Evolutionary conservation across 139 green algal genomes (phyloP).

Genomic region (Coelastrella sp.): DNA sequence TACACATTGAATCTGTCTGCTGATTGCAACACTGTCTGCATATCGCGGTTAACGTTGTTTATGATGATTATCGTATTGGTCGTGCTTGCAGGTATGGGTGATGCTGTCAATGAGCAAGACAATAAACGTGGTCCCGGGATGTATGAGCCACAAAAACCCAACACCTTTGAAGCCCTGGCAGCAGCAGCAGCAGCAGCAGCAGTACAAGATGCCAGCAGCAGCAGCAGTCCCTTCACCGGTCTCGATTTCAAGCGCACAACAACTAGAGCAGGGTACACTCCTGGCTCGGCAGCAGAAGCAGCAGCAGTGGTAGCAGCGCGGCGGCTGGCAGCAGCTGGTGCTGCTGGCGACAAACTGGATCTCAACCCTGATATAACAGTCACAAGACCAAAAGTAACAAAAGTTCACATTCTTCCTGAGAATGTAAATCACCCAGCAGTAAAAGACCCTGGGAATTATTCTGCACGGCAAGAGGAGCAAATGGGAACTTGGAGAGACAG

Average conservation of each 20-base stretch:
- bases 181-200: slow-evolving; percentile 40
- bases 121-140: neutral
- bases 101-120: neutral
- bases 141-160: neutral
- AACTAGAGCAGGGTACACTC: neutral
- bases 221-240: neutral
- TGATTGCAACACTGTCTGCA: too few species aligned
- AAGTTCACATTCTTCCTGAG: neutral
- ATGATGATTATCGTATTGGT: neutral
- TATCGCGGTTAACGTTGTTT: too few species aligned
- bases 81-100: neutral
- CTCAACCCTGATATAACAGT: slow-evolving; percentile 22
- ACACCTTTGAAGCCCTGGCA: slow-evolving; percentile 25
- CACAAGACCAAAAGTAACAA: neutral
- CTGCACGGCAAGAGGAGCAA: neutral
- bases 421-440: neutral
- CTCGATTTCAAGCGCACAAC: neutral
- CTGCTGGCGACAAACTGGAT: neutral
- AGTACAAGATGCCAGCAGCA: neutral
- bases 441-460: neutral
- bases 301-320: neutral
- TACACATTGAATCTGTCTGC: too few species aligned
- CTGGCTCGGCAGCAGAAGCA: neutral
- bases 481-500: slow-evolving; percentile 1
- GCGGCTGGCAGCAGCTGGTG: neutral